Evolutionary conservation across 139 green algal genomes (phyloP).

Genomic region (Trebouxia sp.): DNA sequence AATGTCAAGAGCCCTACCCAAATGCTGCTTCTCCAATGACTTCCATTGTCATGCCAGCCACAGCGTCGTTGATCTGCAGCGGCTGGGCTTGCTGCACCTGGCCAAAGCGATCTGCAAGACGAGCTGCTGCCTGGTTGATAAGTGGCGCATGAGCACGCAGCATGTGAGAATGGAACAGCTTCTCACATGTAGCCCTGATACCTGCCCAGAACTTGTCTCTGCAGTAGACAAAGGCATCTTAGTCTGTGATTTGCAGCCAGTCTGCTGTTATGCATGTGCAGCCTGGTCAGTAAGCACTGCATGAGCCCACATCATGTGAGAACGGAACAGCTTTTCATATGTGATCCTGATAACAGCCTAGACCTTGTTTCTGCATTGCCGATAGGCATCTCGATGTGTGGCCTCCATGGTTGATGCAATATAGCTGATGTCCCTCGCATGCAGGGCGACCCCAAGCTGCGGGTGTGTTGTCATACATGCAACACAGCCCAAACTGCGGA

Average conservation of each 20-base stretch:
- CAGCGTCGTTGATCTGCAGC: background rate
- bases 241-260: too few relatives aligned
- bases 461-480: too few relatives aligned
- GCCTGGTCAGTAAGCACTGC: background rate
- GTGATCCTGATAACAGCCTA: background rate
- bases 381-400: background rate
- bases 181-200: conserved; percentile 12
- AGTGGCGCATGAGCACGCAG: conserved; percentile 1
- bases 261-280: too few relatives aligned
- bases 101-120: background rate
- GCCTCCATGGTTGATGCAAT: background rate
- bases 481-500: too few relatives aligned
- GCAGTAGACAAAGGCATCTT: background rate
- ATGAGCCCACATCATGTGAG: background rate
- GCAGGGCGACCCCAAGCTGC: too few relatives aligned
- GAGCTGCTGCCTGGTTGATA: background rate
- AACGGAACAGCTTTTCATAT: background rate
- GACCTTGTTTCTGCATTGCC: background rate
- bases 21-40: conserved; percentile 27
- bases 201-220: conserved; percentile 29
- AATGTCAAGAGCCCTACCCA: background rate
- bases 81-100: background rate
- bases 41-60: conserved; percentile 18
- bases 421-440: too few relatives aligned
- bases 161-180: conserved; percentile 9